Percentiles rank a stretch among this genome's conserved stretches.
Evolutionary conservation across 495 filamentous ascomycete genomes (phyloP).

Genomic region (Articulospora tetracladia): DNA sequence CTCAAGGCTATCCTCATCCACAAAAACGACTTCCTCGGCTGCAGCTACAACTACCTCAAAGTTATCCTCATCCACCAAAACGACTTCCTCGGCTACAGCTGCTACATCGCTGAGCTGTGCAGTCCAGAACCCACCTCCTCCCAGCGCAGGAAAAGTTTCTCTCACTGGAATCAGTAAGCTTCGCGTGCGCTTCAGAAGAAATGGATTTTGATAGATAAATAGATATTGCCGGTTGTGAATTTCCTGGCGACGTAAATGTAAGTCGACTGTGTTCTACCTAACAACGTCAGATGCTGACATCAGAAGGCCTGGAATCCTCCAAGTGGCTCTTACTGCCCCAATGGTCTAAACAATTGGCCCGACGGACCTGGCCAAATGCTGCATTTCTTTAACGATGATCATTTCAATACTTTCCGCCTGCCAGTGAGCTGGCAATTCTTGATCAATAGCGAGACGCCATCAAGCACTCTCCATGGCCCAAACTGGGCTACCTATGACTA

Average conservation of each 20-base stretch:
- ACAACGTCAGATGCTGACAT: not conserved
- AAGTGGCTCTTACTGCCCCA: conserved; percentile 27
- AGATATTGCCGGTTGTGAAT: conserved; percentile 42
- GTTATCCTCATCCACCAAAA: not conserved
- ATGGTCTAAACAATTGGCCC: conserved; percentile 24
- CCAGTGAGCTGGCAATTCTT: conserved; percentile 53
- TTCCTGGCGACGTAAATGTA: conserved; percentile 44
- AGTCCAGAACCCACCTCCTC: not conserved
- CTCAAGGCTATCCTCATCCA: not conserved
- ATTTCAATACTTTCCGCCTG: conserved; percentile 49
- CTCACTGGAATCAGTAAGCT: conserved; percentile 7
- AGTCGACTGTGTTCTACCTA: not conserved
- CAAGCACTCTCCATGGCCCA: conserved; percentile 35
- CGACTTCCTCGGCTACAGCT: not conserved
- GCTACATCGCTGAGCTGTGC: not conserved
- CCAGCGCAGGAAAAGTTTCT: conserved; percentile 1
- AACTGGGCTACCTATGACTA: conserved; percentile 21
- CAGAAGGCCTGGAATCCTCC: conserved; percentile 31
- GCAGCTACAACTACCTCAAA: not conserved
- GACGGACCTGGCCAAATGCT: conserved; percentile 43
- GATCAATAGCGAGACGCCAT: conserved; percentile 40
- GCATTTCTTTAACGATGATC: conserved; percentile 46
- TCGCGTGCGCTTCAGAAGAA: no score
- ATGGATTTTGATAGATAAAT: not conserved
- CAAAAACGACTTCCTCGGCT: not conserved